Evolutionary conservation across 2,329 filamentous ascomycete genomes (phyloP).

Genomic region (Atkinsonella hypoxylon): DNA sequence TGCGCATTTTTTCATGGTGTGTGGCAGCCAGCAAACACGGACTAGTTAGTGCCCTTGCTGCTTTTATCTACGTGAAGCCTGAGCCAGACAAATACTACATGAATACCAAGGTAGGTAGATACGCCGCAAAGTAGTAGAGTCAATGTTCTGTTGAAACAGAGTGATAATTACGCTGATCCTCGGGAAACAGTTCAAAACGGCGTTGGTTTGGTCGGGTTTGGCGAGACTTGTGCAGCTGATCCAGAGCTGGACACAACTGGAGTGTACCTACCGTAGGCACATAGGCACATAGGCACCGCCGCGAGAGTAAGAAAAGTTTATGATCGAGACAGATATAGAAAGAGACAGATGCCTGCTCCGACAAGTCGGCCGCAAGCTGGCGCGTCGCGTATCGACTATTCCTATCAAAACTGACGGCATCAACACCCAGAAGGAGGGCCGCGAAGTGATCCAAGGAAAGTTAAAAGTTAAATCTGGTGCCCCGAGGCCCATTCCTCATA

Average conservation of each 20-base stretch:
- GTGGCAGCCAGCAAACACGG: not conserved
- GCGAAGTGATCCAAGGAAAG: not conserved
- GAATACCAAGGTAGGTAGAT: too few species aligned
- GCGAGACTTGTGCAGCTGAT: not conserved
- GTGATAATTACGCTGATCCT: too few species aligned
- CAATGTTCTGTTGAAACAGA: too few species aligned
- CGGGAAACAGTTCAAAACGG: too few species aligned
- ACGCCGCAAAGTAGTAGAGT: not conserved
- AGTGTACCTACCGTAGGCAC: too few species aligned
- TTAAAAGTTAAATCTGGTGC: slow-evolving; percentile 33
- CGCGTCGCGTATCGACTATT: not conserved
- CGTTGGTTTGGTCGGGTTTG: not conserved
- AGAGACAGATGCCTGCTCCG: not conserved
- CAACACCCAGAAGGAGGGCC: not conserved
- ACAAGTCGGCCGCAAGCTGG: not conserved
- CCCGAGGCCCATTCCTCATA: slow-evolving; percentile 36
- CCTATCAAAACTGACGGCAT: not conserved
- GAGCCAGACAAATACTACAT: too few species aligned
- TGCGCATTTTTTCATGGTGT: not conserved
- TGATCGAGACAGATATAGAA: not conserved
- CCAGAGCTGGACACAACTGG: not conserved
- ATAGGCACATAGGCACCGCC: not conserved
- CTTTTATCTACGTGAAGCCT: not conserved
- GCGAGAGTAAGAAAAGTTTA: not conserved
- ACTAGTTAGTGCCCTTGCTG: not conserved